Evolutionary conservation across 2,329 filamentous ascomycete genomes (phyloP).

Genomic region (Clarireedia paspali): DNA sequence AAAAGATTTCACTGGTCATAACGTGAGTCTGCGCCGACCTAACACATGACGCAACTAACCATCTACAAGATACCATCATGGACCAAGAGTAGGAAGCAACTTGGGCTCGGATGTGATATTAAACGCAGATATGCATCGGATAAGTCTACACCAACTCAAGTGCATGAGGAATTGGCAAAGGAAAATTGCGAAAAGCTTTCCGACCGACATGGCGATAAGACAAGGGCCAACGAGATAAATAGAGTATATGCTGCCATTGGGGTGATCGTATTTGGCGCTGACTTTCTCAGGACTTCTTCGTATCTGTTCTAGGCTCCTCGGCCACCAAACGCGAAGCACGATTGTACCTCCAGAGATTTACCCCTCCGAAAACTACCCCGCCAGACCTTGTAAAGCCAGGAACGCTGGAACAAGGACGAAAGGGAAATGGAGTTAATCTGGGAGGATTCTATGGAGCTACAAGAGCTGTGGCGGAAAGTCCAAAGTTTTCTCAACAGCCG

Average conservation of each 20-base stretch:
- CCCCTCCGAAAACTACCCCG: slow-evolving; percentile 33
- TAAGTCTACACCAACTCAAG: slow-evolving; percentile 14
- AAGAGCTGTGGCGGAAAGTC: slow-evolving; percentile 47
- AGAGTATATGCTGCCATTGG: slow-evolving; percentile 33
- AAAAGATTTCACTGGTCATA: slow-evolving; percentile 27
- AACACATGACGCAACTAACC: slow-evolving; percentile 14
- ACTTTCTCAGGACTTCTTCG: slow-evolving; percentile 66
- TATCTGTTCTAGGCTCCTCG: slow-evolving; percentile 79
- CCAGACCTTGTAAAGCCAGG: not conserved
- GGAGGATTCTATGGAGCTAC: slow-evolving; percentile 52
- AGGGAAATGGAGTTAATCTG: slow-evolving; percentile 46
- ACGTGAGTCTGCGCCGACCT: slow-evolving; percentile 22
- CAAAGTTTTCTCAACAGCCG: slow-evolving; percentile 49
- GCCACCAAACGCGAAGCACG: slow-evolving; percentile 90
- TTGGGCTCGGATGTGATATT: not conserved
- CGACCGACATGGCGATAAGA: slow-evolving; percentile 34
- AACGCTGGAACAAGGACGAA: slow-evolving; percentile 19
- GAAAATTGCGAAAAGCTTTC: slow-evolving; percentile 25
- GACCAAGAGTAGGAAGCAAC: slow-evolving; percentile 14
- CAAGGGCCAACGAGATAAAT: slow-evolving; percentile 40
- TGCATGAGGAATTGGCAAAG: slow-evolving; percentile 22
- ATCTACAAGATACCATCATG: slow-evolving; percentile 23
- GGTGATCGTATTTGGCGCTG: slow-evolving; percentile 2
- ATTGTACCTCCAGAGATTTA: slow-evolving; percentile 84
- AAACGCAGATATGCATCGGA: slow-evolving; percentile 9